These are phyloP conservation scores for Colletotrichum chrysophilum DNA, from an alignment of 2,329 filamentous ascomycete genomes.

Conservation along the genomic window DNA sequence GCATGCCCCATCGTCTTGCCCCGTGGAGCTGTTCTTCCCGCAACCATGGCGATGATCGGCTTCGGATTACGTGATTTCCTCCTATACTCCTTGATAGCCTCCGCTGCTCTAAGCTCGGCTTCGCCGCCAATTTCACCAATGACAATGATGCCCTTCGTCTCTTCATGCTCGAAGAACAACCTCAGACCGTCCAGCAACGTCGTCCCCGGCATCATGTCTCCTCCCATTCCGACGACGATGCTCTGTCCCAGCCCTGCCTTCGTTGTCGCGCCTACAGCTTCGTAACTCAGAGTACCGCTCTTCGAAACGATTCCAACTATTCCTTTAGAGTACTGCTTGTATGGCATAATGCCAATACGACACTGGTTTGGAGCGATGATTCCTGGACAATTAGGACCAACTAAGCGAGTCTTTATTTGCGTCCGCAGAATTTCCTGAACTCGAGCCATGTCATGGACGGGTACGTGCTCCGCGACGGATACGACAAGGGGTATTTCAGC, in stretches of 20 bases:
- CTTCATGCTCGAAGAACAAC: constrained; percentile 69
- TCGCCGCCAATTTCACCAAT: constrained; percentile 76
- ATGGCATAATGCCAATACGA: constrained; percentile 46
- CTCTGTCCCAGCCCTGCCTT: constrained; percentile 79
- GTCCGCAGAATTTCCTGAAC: constrained; percentile 72
- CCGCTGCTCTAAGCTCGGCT: constrained; percentile 73
- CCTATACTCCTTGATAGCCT: constrained; percentile 72
- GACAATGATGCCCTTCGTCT: constrained; percentile 74
- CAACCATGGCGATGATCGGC: constrained; percentile 67
- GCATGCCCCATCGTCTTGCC: constrained; percentile 76
- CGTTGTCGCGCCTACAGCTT: constrained; percentile 77
- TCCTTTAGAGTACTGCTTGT: constrained; percentile 54
- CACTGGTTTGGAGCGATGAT: constrained; percentile 80
- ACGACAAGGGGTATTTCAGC: constrained; percentile 80
- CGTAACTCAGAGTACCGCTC: constrained; percentile 81
- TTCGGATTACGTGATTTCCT: constrained; percentile 64
- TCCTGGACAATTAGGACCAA: constrained; percentile 82
- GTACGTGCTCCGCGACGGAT: constrained; percentile 81
- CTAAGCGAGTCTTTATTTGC: constrained; percentile 73
- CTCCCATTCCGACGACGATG: constrained; percentile 78
- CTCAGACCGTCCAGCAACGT: constrained; percentile 74
- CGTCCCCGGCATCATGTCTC: constrained; percentile 75
- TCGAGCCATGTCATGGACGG: constrained; percentile 77
- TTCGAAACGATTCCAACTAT: constrained; percentile 80
- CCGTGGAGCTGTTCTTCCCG: constrained; percentile 64